Base-by-base conservation (phyloP, 306 rosid genomes). In the Rosa persica region DNA sequence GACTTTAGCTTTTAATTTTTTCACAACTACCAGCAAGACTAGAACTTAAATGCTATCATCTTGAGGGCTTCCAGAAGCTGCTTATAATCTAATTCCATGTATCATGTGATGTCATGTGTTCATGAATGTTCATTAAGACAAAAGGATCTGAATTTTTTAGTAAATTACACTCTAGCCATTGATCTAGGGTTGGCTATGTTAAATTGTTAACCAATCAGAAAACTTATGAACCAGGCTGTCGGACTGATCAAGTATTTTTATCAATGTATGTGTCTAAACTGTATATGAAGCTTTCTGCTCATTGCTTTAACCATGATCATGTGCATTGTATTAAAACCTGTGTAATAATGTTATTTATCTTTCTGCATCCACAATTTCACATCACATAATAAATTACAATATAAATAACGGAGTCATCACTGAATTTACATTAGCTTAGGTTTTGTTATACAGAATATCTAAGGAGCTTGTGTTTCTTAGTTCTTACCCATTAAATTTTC, bases 71-170 rank as follows among this genome's bases (percentile, higher is more conserved):
- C 23, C 54, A 27, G 47, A 68, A 70, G 39, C 46, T 70, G 27
- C 67, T n/a, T 49, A 70, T 74, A 81, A 55, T 78, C 12, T 67
- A 42, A 49, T 42, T 40, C 64, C 52, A 61, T 65, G 16, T 75
- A 46, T 30, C 22, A 12, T 34, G 1, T 15, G 11, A 78, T 80
- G 67, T 19, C 7, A n/a, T 39, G 75, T 66, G 48, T 83, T 77
- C 39, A 69, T 75, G 47, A 48, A 60, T 73, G 43, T 57, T 75
- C 27, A 55, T 65, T 80, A 80, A 43, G 22, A 22, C 44, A 55
- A 67, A 6, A 80, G 25, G 27, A 40, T 75, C 8, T 54, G 23
- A 12, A 39, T 47, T 3, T 27, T 75, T 23, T 16, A 6, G 22
- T 39, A 8, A 65, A 40, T 67, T 22, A 40, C 12, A 48, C 23